Evolutionary conservation across 495 filamentous ascomycete genomes (phyloP).

Genomic region (Rostrohypoxylon terebratum): DNA sequence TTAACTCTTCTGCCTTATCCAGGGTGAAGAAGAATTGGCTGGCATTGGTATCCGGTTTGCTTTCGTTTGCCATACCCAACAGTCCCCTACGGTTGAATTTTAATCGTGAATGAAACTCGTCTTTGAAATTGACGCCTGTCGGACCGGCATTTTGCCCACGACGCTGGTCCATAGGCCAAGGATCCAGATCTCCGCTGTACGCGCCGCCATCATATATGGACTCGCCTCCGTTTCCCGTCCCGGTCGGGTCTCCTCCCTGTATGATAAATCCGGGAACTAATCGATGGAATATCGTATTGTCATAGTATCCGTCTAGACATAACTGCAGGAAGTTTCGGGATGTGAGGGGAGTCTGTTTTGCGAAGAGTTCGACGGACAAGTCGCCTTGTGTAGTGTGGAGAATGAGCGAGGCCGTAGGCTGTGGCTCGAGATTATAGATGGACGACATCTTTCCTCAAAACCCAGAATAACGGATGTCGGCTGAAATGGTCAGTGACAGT

Average conservation of each 20-base stretch:
- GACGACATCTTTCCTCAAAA: conserved; percentile 71
- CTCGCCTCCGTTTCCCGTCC: conserved; percentile 90
- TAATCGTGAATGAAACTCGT: conserved; percentile 91
- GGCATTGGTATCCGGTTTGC: conserved; percentile 80
- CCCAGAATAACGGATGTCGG: background rate
- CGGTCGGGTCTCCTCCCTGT: conserved; percentile 88
- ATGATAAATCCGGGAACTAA: conserved; percentile 91
- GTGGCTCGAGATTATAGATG: conserved; percentile 93
- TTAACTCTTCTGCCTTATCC: conserved; percentile 82
- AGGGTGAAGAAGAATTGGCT: conserved; percentile 98
- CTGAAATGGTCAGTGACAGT: background rate
- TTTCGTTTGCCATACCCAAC: conserved; percentile 91
- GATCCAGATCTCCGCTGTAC: conserved; percentile 71
- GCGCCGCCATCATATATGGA: conserved; percentile 89
- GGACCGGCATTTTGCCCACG: conserved; percentile 66
- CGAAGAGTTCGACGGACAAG: conserved; percentile 90
- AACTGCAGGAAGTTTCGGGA: conserved; percentile 97
- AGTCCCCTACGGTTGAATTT: conserved; percentile 93
- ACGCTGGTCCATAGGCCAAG: conserved; percentile 72
- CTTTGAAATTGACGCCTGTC: conserved; percentile 73
- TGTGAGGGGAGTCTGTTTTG: conserved; percentile 89
- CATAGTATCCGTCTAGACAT: conserved; percentile 94
- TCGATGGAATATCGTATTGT: conserved; percentile 91
- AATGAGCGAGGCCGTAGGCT: conserved; percentile 88
- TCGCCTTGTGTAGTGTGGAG: conserved; percentile 91